Percentiles rank a stretch among this genome's conserved stretches.
phyloP scores from a whole-genome alignment of 768 basidiomycete species.

The Leccinum boreale region DNA sequence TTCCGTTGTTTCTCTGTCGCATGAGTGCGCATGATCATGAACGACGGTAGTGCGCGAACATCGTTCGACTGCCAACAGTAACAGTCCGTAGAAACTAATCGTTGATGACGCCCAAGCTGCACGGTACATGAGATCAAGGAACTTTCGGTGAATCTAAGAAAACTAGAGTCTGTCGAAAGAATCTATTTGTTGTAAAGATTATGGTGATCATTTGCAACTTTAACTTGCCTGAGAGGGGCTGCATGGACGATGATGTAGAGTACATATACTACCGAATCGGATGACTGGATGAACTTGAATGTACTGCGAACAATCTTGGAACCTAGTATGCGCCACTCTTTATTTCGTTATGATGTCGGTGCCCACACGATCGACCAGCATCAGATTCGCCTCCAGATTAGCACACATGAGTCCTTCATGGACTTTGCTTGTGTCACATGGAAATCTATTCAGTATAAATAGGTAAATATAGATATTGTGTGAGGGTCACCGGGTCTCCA shows the following conservation, averaged over 20 bases:
- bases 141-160: too few relatives aligned
- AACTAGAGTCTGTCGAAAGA: constrained; percentile 40
- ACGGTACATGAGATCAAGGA: too few relatives aligned
- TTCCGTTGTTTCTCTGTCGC: neutral
- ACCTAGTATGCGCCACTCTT: neutral
- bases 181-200: constrained; percentile 51
- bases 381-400: neutral
- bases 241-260: constrained; percentile 49
- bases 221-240: constrained; percentile 24
- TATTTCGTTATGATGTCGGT: neutral
- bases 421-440: neutral
- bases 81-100: too few relatives aligned
- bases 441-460: neutral
- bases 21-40: neutral
- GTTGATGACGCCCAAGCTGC: too few relatives aligned
- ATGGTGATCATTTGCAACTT: constrained; percentile 2
- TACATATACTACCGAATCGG: constrained; percentile 74
- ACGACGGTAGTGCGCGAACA: too few relatives aligned
- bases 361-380: neutral
- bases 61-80: too few relatives aligned
- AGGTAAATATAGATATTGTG: neutral
- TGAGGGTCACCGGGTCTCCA: too few relatives aligned
- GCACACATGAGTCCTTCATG: neutral
- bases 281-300: constrained; percentile 34
- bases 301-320: neutral